A percentile compares a stretch with the other conserved stretches of the same genome.
Evolutionary conservation across 2,329 filamentous ascomycete genomes (phyloP).

Genomic region (Pezizomycotina sp.): DNA sequence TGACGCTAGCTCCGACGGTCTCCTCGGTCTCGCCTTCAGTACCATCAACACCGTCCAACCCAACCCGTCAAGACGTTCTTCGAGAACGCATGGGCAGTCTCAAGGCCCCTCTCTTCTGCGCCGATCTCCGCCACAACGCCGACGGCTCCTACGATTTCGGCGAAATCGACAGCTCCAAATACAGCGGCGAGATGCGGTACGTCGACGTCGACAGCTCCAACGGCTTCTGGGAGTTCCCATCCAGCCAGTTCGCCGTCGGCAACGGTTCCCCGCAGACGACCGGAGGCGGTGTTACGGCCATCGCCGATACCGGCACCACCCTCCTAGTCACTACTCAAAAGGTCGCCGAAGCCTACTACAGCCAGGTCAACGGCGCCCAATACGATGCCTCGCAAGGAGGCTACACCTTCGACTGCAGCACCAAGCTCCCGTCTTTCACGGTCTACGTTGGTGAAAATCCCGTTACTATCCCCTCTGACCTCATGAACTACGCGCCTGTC

Average conservation of each 20-base stretch:
- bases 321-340: conserved; percentile 42
- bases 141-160: conserved; percentile 41
- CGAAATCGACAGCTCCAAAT: conserved; percentile 38
- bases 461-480: conserved; percentile 38
- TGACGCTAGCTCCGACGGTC: conserved; percentile 48
- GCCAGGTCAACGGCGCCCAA: conserved; percentile 37
- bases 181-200: conserved; percentile 40
- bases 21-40: conserved; percentile 52
- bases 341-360: conserved; percentile 45
- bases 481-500: conserved; percentile 40
- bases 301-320: conserved; percentile 56
- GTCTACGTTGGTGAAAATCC: conserved; percentile 38
- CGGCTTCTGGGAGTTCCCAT: conserved; percentile 42
- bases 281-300: conserved; percentile 33
- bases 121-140: conserved; percentile 35
- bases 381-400: conserved; percentile 37
- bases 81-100: conserved; percentile 42
- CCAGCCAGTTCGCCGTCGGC: conserved; percentile 41
- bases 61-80: conserved; percentile 43
- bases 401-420: conserved; percentile 38
- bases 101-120: conserved; percentile 40
- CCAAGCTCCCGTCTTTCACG: conserved; percentile 38
- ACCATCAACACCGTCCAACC: conserved; percentile 47
- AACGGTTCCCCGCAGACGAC: conserved; percentile 21
- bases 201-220: conserved; percentile 34